Evolutionary conservation across 106 monocot species (phyloP).

Genomic region (Platanthera zijinensis): DNA sequence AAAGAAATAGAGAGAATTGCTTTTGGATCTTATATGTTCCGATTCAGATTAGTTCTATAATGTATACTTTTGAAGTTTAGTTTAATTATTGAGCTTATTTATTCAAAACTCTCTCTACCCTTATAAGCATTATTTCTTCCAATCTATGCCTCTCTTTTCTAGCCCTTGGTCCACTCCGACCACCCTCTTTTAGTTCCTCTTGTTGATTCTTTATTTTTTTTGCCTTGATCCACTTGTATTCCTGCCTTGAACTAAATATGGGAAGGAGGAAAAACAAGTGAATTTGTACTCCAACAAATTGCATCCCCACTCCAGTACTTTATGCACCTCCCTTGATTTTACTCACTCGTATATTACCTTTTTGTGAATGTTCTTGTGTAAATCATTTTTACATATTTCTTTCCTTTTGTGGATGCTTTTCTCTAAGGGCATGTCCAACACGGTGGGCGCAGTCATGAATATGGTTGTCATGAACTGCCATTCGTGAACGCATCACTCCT

Average conservation of each 20-base stretch:
- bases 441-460: too few species aligned
- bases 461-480: too few species aligned
- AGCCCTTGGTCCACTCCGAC: neutral
- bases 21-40: too few species aligned
- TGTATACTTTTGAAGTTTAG: too few species aligned
- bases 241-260: neutral
- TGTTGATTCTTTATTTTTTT: neutral
- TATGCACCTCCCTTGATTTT: neutral
- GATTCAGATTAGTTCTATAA: too few species aligned
- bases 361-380: too few species aligned
- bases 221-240: neutral
- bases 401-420: too few species aligned
- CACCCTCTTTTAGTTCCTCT: neutral
- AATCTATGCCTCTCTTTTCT: neutral
- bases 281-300: neutral
- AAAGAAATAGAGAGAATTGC: too few species aligned
- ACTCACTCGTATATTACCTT: too few species aligned
- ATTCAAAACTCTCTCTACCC: neutral
- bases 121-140: neutral
- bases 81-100: neutral
- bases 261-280: neutral
- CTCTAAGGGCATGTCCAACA: too few species aligned
- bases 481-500: too few species aligned
- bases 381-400: too few species aligned
- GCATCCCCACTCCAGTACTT: neutral